Conservation (phyloP, 1,284 basidiomycete genomes). For the Apiotrichum porosum region DNA sequence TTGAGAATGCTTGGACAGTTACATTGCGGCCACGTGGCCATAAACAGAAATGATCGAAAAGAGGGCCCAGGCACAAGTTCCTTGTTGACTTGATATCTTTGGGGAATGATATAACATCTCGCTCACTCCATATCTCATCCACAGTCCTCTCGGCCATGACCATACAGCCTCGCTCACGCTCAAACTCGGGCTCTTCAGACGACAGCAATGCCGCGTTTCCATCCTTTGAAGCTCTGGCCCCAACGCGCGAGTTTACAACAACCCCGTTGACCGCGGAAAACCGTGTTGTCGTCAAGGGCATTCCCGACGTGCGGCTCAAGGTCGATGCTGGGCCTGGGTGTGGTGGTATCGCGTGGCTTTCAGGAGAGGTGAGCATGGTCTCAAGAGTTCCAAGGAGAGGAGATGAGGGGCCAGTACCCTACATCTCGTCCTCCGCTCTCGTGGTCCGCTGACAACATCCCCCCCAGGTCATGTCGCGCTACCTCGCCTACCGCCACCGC, state of each 20-base stretch:
- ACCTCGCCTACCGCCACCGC: conserved; percentile 58
- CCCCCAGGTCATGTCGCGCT: conserved; percentile 68
- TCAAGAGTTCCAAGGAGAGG: conserved; percentile 59
- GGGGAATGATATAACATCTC: too few relatives aligned
- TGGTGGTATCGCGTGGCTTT: conserved; percentile 87
- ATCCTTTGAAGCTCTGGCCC: conserved; percentile 34
- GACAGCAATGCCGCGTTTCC: conserved; percentile 29
- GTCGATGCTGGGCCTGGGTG: conserved; percentile 80
- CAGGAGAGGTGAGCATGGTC: conserved; percentile 65
- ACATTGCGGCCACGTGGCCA: too few relatives aligned
- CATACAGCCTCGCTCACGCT: conserved; percentile 6
- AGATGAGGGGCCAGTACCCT: conserved; percentile 41
- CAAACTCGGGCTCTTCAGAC: conserved; percentile 28
- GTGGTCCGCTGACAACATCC: neutral
- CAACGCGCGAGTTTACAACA: conserved; percentile 34
- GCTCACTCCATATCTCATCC: too few relatives aligned
- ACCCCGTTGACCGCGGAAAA: conserved; percentile 30
- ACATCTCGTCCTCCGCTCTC: neutral
- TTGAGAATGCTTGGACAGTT: too few relatives aligned
- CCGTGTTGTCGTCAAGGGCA: conserved; percentile 23
- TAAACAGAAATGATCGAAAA: too few relatives aligned
- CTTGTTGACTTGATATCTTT: too few relatives aligned
- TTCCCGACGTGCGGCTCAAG: conserved; percentile 38
- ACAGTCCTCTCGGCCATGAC: too few relatives aligned
- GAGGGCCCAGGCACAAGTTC: too few relatives aligned